Evolutionary conservation across 345 rosid genomes (phyloP).

Genomic region (Populus davidiana): DNA sequence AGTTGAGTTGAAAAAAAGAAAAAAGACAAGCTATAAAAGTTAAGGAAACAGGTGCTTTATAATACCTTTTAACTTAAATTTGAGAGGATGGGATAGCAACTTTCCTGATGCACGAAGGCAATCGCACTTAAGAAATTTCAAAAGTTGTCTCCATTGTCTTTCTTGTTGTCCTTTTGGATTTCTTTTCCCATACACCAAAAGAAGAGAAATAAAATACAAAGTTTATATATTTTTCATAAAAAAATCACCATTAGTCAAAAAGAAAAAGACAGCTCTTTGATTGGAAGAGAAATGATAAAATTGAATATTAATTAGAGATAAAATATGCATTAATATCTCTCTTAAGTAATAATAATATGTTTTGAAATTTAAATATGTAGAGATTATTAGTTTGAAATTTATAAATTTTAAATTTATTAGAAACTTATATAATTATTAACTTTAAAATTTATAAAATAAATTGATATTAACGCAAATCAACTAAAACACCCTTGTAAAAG

Average conservation of each 20-base stretch:
- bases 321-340: neutral
- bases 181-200: neutral
- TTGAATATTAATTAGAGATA: too few relatives aligned
- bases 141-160: constrained; percentile 2
- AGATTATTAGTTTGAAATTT: too few relatives aligned
- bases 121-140: neutral
- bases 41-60: neutral
- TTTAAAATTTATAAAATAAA: too few relatives aligned
- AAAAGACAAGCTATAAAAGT: neutral
- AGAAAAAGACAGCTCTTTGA: neutral
- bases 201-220: neutral
- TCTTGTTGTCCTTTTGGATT: neutral
- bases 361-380: too few relatives aligned
- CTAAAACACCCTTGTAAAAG: too few relatives aligned
- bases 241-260: neutral
- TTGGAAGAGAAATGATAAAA: too few relatives aligned
- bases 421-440: too few relatives aligned
- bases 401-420: too few relatives aligned
- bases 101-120: neutral
- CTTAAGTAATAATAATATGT: neutral
- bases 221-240: neutral
- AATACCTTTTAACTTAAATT: neutral
- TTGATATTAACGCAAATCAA: too few relatives aligned
- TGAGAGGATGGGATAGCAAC: neutral
- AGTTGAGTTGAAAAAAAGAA: neutral